Evolutionary conservation across 345 rosid genomes (phyloP).

Genomic region (Syzygium oleosum): DNA sequence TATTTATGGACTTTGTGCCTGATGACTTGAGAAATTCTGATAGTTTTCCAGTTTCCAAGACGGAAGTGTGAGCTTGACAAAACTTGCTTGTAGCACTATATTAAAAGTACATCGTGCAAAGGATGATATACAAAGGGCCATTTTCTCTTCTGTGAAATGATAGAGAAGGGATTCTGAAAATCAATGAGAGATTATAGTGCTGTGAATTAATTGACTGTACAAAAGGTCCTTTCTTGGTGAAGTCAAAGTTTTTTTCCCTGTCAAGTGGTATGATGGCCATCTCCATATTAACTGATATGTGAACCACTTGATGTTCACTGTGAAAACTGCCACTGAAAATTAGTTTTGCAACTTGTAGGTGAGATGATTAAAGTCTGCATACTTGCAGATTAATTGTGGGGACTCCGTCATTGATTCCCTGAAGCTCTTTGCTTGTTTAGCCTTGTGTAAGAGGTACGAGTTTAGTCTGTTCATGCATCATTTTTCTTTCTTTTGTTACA

Average conservation of each 20-base stretch:
- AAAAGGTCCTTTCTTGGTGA: conserved; percentile 26
- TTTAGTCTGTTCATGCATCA: neutral
- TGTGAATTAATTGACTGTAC: conserved; percentile 60
- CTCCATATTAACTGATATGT: conserved; percentile 48
- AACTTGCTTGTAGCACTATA: conserved; percentile 47
- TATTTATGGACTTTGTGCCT: conserved; percentile 44
- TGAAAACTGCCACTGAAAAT: conserved; percentile 16
- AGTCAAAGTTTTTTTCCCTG: conserved; percentile 35
- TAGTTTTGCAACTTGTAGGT: conserved; percentile 24
- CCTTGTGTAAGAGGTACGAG: neutral
- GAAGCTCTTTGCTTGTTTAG: neutral
- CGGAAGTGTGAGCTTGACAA: conserved; percentile 19
- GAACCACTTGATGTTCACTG: conserved; percentile 24
- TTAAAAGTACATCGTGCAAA: conserved; percentile 62
- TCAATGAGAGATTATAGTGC: conserved; percentile 39
- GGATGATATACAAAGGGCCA: conserved; percentile 39
- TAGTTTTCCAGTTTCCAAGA: conserved; percentile 24
- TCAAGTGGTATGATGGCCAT: conserved; percentile 48
- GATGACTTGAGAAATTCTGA: conserved; percentile 37
- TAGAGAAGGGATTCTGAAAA: conserved; percentile 44
- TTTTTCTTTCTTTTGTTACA: neutral
- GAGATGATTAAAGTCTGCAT: conserved; percentile 39
- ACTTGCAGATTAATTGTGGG: conserved; percentile 6
- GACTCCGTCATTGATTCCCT: neutral
- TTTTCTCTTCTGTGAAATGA: conserved; percentile 33